A percentile compares a stretch with the other conserved stretches of the same genome.
phyloP scores from a whole-genome alignment of 2,329 filamentous ascomycete genomes.

The Aspergillus texensis region DNA sequence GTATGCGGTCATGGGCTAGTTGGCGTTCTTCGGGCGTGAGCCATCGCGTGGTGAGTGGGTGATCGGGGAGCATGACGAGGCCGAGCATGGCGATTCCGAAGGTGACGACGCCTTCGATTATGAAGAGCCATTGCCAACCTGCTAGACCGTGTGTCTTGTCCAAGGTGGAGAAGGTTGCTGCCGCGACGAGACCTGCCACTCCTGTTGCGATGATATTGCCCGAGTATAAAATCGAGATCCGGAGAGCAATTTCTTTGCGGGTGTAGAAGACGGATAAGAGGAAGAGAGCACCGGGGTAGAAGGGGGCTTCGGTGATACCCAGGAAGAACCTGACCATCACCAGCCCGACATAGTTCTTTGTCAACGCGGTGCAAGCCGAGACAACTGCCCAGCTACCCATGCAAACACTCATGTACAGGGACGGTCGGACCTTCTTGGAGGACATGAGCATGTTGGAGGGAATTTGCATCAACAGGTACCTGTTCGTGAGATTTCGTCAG shows the following conservation, averaged over 20 bases:
- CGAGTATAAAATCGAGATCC: constrained; percentile 27
- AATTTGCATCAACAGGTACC: constrained; percentile 31
- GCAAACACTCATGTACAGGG: constrained; percentile 53
- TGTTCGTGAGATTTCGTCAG: background rate
- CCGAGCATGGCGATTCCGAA: background rate
- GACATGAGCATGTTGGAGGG: constrained; percentile 53
- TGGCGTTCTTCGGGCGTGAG: background rate
- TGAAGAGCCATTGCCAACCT: constrained; percentile 28
- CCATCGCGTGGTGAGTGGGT: background rate
- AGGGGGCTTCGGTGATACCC: constrained; percentile 64
- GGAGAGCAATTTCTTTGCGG: constrained; percentile 26
- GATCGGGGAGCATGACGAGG: constrained; percentile 4
- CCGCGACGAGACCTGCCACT: constrained; percentile 19
- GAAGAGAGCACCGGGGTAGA: constrained; percentile 50
- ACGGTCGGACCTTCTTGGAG: constrained; percentile 47
- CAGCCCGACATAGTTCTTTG: constrained; percentile 56
- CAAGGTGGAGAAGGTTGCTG: constrained; percentile 19
- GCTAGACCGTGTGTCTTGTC: constrained; percentile 14
- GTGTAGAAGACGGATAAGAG: constrained; percentile 45
- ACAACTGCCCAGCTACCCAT: constrained; percentile 64
- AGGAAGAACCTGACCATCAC: constrained; percentile 60
- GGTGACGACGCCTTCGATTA: constrained; percentile 21
- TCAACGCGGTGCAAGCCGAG: constrained; percentile 57
- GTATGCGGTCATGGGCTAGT: background rate
- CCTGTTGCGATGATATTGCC: constrained; percentile 21